Percentiles rank a stretch among this genome's conserved stretches.
Evolutionary conservation across 805 yeast species (phyloP).

Genomic region (Candida gorgasii): DNA sequence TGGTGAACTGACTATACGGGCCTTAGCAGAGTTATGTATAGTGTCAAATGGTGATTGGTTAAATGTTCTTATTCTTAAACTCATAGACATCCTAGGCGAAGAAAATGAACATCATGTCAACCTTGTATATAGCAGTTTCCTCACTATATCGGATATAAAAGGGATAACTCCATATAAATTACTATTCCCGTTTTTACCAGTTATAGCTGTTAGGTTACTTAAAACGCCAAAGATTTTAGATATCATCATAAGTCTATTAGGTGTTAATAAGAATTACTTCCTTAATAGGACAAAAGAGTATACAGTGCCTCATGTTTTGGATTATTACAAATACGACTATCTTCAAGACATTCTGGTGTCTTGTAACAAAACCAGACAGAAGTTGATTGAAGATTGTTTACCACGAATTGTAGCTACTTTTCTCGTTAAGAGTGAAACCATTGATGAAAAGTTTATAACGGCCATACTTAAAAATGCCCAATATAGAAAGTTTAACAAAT

Average conservation of each 20-base stretch:
- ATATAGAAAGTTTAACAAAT: conserved; percentile 34
- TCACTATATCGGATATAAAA: conserved; percentile 56
- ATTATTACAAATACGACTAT: conserved; percentile 61
- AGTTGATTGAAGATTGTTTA: conserved; percentile 50
- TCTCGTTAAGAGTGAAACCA: conserved; percentile 49
- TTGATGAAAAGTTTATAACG: conserved; percentile 52
- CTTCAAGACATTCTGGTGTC: conserved; percentile 63
- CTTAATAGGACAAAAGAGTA: conserved; percentile 67
- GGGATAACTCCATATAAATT: conserved; percentile 74
- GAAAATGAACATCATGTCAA: conserved; percentile 64
- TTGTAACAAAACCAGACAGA: conserved; percentile 43
- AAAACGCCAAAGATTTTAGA: conserved; percentile 57
- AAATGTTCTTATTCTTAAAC: conserved; percentile 61
- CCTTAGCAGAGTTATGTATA: conserved; percentile 66
- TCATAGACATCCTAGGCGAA: conserved; percentile 68
- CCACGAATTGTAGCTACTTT: conserved; percentile 59
- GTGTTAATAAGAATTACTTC: conserved; percentile 61
- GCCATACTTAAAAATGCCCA: conserved; percentile 56
- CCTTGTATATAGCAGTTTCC: conserved; percentile 65
- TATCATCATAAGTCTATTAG: conserved; percentile 64
- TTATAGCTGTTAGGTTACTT: conserved; percentile 64
- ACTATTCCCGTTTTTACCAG: conserved; percentile 75
- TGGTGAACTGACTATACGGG: conserved; percentile 58
- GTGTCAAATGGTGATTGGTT: conserved; percentile 67
- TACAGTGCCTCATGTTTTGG: conserved; percentile 75